phyloP scores from a whole-genome alignment of 768 basidiomycete genomes.

The Chalciporus sphaerocephalus region DNA sequence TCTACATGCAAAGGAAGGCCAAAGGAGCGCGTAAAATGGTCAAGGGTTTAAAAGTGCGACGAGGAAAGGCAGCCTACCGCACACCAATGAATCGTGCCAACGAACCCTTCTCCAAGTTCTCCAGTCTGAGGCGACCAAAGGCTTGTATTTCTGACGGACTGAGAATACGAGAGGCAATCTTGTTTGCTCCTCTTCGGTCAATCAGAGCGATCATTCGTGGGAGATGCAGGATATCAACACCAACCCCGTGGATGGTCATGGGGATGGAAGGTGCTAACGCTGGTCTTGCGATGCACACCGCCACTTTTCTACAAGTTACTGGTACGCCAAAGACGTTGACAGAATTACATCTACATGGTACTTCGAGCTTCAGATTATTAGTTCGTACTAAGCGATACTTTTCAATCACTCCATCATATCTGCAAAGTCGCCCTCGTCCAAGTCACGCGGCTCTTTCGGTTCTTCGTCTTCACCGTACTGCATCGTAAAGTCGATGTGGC shows the following conservation, averaged over 20 bases:
- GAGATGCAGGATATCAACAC: slow-evolving; percentile 68
- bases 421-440: slow-evolving; percentile 90
- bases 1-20: slow-evolving; percentile 38
- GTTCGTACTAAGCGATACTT: not conserved
- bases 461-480: slow-evolving; percentile 99
- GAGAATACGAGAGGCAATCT: slow-evolving; percentile 61
- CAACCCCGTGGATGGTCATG: slow-evolving; percentile 70
- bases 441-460: slow-evolving; percentile 91
- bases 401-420: slow-evolving; percentile 51
- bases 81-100: slow-evolving; percentile 60
- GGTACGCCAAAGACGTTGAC: slow-evolving; percentile 1
- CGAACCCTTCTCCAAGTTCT: slow-evolving; percentile 4
- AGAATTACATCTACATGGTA: not conserved
- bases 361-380: not conserved
- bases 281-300: too few relatives aligned
- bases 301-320: too few relatives aligned
- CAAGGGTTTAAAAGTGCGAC: not conserved
- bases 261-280: not conserved
- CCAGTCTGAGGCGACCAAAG: slow-evolving; percentile 24
- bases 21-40: too few relatives aligned
- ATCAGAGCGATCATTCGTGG: slow-evolving; percentile 60
- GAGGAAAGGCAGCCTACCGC: slow-evolving; percentile 41
- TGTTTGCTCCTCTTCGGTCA: slow-evolving; percentile 40
- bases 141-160: slow-evolving; percentile 41
- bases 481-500: slow-evolving; percentile 97